These are phyloP conservation scores for Lentinula sp. DNA, from an alignment of 768 basidiomycete genomes.

Conservation along the genomic window DNA sequence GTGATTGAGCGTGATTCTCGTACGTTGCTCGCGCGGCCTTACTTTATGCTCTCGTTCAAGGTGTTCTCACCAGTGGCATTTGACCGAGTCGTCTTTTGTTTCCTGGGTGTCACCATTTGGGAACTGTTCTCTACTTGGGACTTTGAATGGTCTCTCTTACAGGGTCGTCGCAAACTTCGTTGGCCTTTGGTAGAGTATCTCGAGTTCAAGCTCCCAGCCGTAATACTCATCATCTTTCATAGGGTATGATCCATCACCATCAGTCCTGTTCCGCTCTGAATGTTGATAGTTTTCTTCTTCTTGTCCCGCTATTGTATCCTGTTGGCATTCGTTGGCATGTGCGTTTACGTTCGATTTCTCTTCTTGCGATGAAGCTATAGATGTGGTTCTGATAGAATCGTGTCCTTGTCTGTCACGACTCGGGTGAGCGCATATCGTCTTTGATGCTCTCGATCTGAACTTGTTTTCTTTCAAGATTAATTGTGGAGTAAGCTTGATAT, in stretches of 20 bases:
- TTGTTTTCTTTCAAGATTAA: slow-evolving; percentile 35
- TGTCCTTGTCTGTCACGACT: slow-evolving; percentile 46
- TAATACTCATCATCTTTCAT: neutral
- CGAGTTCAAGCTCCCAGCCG: neutral
- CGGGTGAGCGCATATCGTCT: slow-evolving; percentile 11
- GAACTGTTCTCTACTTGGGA: slow-evolving; percentile 56
- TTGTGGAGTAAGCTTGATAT: slow-evolving; percentile 40
- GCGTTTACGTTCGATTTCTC: neutral
- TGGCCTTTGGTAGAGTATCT: slow-evolving; percentile 59
- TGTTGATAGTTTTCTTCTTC: slow-evolving; percentile 50
- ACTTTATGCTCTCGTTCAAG: neutral
- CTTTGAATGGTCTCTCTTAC: slow-evolving; percentile 65
- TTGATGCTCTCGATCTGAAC: neutral
- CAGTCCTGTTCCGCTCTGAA: neutral
- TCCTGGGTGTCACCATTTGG: slow-evolving; percentile 66
- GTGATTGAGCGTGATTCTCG: slow-evolving; percentile 39
- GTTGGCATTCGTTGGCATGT: slow-evolving; percentile 48
- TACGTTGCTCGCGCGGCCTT: slow-evolving; percentile 11
- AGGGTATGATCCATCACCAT: neutral
- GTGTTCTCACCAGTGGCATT: slow-evolving; percentile 39
- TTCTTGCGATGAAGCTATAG: neutral
- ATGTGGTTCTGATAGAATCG: slow-evolving; percentile 34
- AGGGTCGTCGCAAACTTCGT: slow-evolving; percentile 48
- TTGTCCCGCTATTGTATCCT: slow-evolving; percentile 68
- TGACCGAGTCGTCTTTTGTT: slow-evolving; percentile 50